Evolutionary conservation across 768 basidiomycete species (phyloP).

Genomic region (Leccinum disarticulatum): DNA sequence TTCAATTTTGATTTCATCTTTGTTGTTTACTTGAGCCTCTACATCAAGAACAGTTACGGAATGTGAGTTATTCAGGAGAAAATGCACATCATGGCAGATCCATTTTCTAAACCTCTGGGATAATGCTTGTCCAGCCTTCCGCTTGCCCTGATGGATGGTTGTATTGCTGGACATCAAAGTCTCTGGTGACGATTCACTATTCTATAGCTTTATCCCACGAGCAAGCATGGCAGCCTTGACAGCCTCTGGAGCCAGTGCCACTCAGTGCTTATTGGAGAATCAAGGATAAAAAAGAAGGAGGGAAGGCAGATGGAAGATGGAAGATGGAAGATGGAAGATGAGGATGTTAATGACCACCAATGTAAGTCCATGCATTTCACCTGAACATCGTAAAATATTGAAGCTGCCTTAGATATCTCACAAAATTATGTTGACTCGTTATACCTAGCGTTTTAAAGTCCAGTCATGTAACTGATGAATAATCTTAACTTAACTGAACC

Average conservation of each 20-base stretch:
- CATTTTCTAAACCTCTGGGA: not conserved
- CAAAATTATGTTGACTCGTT: no score
- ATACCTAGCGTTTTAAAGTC: no score
- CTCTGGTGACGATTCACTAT: not conserved
- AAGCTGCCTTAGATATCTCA: no score
- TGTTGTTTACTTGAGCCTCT: not conserved
- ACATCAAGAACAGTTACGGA: not conserved
- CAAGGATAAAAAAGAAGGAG: no score
- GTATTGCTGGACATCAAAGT: not conserved
- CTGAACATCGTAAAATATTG: no score
- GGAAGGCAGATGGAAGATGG: no score
- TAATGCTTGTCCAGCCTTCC: not conserved
- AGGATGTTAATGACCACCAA: no score
- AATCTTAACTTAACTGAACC: no score
- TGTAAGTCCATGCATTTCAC: no score
- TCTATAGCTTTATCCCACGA: not conserved
- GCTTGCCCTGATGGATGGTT: not conserved
- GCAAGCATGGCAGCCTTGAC: not conserved
- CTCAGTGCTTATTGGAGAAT: not conserved
- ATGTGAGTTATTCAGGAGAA: not conserved
- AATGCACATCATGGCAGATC: not conserved
- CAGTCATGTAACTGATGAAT: no score
- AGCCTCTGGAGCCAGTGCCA: not conserved
- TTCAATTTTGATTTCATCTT: not conserved
- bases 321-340: no score